Percentiles rank a stretch among this genome's conserved stretches.
These are phyloP conservation scores for Syncephalastrum monosporum DNA, from an alignment of 371 early-diverging fungal species.

Conservation along the genomic window DNA sequence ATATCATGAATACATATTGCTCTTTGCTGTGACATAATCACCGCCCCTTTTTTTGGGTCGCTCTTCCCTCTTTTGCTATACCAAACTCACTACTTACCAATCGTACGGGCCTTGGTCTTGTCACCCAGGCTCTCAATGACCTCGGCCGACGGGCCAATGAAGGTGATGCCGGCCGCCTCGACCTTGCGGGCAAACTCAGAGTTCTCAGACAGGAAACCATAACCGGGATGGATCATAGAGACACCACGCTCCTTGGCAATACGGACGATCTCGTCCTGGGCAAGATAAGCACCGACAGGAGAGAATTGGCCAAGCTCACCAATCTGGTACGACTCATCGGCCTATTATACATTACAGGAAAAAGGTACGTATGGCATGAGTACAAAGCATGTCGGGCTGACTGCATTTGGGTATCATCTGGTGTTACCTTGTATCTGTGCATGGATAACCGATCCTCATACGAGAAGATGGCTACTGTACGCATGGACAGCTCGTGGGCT, in stretches of 20 bases:
- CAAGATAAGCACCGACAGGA: slow-evolving; percentile 93
- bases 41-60: background rate
- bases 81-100: slow-evolving; percentile 49
- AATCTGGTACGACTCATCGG: slow-evolving; percentile 93
- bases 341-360: slow-evolving; percentile 39
- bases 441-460: slow-evolving; percentile 89
- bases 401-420: background rate
- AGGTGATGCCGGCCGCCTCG: slow-evolving; percentile 88
- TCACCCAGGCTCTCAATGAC: slow-evolving; percentile 91
- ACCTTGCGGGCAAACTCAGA: slow-evolving; percentile 87
- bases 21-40: slow-evolving; percentile 29
- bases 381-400: background rate
- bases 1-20: background rate
- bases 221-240: slow-evolving; percentile 85
- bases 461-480: slow-evolving; percentile 85
- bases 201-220: slow-evolving; percentile 93
- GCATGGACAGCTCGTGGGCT: slow-evolving; percentile 89
- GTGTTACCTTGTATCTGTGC: slow-evolving; percentile 87
- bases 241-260: slow-evolving; percentile 83
- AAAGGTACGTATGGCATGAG: background rate
- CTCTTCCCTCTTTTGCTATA: slow-evolving; percentile 10
- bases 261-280: slow-evolving; percentile 86
- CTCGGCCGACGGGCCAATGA: slow-evolving; percentile 85
- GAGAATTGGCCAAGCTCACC: slow-evolving; percentile 77
- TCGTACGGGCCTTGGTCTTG: slow-evolving; percentile 90